Percentiles rank a stretch among this genome's conserved stretches.
Conservation (phyloP, 2,329 filamentous ascomycete species). For the Hypoxylon sp. region DNA sequence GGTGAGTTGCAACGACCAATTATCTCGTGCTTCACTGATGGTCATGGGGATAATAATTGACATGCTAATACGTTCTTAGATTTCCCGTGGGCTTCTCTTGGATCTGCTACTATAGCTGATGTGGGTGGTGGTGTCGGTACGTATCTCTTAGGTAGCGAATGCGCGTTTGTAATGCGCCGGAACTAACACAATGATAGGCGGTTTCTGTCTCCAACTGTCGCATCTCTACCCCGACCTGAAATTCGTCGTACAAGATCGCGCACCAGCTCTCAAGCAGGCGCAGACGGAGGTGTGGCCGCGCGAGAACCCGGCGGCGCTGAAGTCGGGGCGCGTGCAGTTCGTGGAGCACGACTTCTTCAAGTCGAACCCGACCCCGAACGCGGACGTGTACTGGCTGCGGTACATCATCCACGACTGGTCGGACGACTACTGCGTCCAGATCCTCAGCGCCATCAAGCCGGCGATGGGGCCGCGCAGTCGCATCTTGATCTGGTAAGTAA, state of each 20-base stretch:
- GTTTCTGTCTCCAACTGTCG: conserved; percentile 51
- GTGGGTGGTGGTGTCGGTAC: conserved; percentile 36
- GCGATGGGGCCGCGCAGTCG: conserved; percentile 39
- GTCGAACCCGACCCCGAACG: conserved; percentile 46
- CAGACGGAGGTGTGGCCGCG: conserved; percentile 48
- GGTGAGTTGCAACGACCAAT: conserved; percentile 12
- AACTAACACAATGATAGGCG: conserved; percentile 37
- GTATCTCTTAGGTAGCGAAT: conserved; percentile 5
- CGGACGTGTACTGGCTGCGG: conserved; percentile 52
- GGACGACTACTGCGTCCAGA: conserved; percentile 50
- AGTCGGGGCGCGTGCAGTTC: conserved; percentile 39
- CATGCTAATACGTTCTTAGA: conserved; percentile 19
- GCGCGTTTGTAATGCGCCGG: background rate
- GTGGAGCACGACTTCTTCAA: conserved; percentile 51
- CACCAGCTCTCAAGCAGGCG: conserved; percentile 44
- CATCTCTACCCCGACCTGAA: conserved; percentile 50
- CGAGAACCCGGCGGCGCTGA: conserved; percentile 42
- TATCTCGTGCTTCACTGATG: background rate
- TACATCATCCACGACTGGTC: conserved; percentile 53
- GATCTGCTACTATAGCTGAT: conserved; percentile 34
- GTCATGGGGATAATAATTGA: background rate
- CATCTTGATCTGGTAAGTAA: conserved; percentile 36
- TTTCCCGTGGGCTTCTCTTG: conserved; percentile 38
- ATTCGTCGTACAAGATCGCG: conserved; percentile 54
- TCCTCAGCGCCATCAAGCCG: conserved; percentile 39